phyloP scores from a whole-genome alignment of 495 filamentous ascomycete species.

The Penicillium longicatenatum region DNA sequence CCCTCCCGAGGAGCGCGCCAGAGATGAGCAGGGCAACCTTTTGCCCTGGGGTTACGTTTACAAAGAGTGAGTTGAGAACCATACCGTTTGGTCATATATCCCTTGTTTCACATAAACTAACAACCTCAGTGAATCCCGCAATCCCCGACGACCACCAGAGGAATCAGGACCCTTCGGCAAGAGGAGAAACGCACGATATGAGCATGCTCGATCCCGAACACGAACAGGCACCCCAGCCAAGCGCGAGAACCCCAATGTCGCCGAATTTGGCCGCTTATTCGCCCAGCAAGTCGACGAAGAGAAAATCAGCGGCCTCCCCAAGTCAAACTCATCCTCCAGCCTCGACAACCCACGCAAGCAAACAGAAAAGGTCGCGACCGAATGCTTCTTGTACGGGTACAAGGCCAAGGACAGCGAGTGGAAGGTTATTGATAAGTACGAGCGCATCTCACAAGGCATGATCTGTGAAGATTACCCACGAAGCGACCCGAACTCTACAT shows the following conservation, averaged over 20 bases:
- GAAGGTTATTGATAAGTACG: slow-evolving; percentile 82
- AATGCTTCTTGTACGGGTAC: slow-evolving; percentile 85
- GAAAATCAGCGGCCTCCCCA: slow-evolving; percentile 37
- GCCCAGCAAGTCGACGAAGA: slow-evolving; percentile 48
- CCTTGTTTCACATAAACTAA: slow-evolving; percentile 6
- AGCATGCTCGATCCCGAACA: slow-evolving; percentile 54
- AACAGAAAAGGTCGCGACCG: slow-evolving; percentile 66
- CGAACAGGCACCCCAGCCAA: slow-evolving; percentile 61
- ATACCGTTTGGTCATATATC: neutral
- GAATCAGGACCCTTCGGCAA: slow-evolving; percentile 67
- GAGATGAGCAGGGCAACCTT: slow-evolving; percentile 59
- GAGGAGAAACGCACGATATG: slow-evolving; percentile 52
- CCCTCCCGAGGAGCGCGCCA: slow-evolving; percentile 62
- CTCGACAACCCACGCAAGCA: slow-evolving; percentile 45
- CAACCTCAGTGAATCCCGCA: slow-evolving; percentile 42
- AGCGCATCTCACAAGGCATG: slow-evolving; percentile 68
- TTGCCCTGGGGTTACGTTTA: slow-evolving; percentile 64
- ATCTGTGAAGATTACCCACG: slow-evolving; percentile 92
- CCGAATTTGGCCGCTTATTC: slow-evolving; percentile 52
- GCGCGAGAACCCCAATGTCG: slow-evolving; percentile 59
- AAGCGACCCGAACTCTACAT: slow-evolving; percentile 50
- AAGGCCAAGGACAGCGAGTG: slow-evolving; percentile 69
- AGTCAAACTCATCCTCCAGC: slow-evolving; percentile 43
- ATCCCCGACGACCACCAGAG: slow-evolving; percentile 54
- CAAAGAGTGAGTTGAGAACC: slow-evolving; percentile 51